These are phyloP conservation scores for Anthostomella pinea DNA, from an alignment of 2,329 filamentous ascomycete species.

Conservation along the genomic window DNA sequence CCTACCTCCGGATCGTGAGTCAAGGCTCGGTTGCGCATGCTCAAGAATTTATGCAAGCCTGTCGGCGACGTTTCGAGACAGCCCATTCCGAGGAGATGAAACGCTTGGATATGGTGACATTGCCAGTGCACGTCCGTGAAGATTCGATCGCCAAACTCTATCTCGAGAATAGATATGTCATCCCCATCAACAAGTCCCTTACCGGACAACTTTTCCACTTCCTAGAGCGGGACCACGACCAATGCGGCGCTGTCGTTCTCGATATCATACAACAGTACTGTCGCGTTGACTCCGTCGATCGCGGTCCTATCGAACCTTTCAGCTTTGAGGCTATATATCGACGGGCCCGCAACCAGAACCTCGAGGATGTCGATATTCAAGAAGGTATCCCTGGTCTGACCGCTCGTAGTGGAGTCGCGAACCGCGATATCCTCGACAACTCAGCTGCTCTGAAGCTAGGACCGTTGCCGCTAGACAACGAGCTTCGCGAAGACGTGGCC, in stretches of 20 bases:
- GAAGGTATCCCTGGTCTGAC: conserved; percentile 60
- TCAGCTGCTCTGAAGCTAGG: conserved; percentile 68
- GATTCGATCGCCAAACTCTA: conserved; percentile 80
- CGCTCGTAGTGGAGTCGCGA: conserved; percentile 58
- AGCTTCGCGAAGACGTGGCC: conserved; percentile 80
- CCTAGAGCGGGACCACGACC: conserved; percentile 79
- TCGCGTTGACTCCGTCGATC: conserved; percentile 54
- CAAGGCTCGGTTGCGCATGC: conserved; percentile 71
- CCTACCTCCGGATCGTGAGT: conserved; percentile 75
- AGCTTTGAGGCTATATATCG: conserved; percentile 60
- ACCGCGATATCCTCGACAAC: conserved; percentile 58
- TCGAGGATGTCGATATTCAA: conserved; percentile 61
- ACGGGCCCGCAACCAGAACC: conserved; percentile 57
- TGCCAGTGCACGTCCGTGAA: conserved; percentile 74
- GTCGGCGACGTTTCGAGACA: conserved; percentile 67
- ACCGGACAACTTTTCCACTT: conserved; percentile 83
- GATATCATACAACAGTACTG: conserved; percentile 65
- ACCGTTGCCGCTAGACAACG: conserved; percentile 76
- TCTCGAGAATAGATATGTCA: conserved; percentile 79
- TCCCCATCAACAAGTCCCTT: conserved; percentile 84
- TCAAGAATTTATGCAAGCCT: conserved; percentile 67
- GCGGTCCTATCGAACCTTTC: conserved; percentile 63
- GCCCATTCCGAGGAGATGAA: conserved; percentile 80
- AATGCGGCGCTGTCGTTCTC: conserved; percentile 75
- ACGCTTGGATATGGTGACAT: conserved; percentile 67